Percentiles rank a stretch among this genome's conserved stretches.
phyloP scores from a whole-genome alignment of 2,329 filamentous ascomycete genomes.

The Neonectria sp. region DNA sequence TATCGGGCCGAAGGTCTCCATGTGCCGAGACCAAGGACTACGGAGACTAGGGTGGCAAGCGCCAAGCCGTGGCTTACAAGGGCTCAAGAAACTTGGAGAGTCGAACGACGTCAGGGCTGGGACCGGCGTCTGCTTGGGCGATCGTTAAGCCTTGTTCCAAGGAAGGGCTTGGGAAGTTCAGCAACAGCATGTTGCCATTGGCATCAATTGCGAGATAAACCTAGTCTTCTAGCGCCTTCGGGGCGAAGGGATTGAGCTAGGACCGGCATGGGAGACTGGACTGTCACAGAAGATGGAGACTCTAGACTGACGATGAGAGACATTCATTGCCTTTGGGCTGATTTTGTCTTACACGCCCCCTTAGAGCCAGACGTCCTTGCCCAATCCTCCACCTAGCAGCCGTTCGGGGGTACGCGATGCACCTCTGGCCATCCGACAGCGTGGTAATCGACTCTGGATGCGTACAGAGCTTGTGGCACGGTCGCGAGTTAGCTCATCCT shows the following conservation, averaged over 20 bases:
- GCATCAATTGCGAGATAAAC: constrained; percentile 7
- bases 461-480: constrained; percentile 13
- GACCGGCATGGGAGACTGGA: no score
- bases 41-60: constrained; percentile 15
- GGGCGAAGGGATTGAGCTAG: neutral
- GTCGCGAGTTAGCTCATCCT: constrained; percentile 17
- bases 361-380: neutral
- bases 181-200: no score
- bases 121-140: neutral
- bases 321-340: neutral
- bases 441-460: constrained; percentile 1
- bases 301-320: neutral
- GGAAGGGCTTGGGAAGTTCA: neutral
- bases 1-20: constrained; percentile 37
- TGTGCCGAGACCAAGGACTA: constrained; percentile 37
- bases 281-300: neutral
- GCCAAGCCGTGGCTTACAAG: constrained; percentile 15
- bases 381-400: neutral
- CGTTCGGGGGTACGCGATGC: constrained; percentile 25
- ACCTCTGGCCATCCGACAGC: constrained; percentile 13
- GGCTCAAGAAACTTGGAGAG: neutral
- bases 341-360: constrained; percentile 10
- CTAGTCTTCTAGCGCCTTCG: neutral
- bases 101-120: constrained; percentile 25
- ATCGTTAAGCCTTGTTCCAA: neutral